phyloP scores from a whole-genome alignment of 225 moss, liverwort and hornwort genomes.

The Polytrichum commune region DNA sequence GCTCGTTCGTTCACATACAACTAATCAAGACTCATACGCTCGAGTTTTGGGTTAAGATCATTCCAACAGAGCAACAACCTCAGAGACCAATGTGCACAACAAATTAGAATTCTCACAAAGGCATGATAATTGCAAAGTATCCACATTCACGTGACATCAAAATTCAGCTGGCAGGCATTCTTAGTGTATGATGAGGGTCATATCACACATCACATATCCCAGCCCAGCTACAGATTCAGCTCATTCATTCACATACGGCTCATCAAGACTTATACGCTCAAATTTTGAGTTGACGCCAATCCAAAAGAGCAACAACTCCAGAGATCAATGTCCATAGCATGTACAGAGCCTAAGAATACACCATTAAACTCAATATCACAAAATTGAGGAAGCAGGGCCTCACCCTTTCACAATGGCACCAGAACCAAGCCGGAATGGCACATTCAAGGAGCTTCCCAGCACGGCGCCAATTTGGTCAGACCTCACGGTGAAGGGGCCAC shows the following conservation, averaged over 20 bases:
- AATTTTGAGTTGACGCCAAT: not conserved
- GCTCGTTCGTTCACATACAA: no score
- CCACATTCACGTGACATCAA: no score
- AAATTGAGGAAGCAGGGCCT: not conserved
- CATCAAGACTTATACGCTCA: no score
- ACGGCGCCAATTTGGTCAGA: conserved; percentile 85
- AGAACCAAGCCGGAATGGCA: conserved; percentile 75
- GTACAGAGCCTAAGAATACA: not conserved
- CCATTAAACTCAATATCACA: no score
- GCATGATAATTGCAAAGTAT: no score
- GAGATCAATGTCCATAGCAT: not conserved
- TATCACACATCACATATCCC: no score
- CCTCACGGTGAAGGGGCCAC: conserved; percentile 48
- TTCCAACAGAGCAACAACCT: not conserved
- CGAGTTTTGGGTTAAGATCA: not conserved
- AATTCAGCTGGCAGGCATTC: no score
- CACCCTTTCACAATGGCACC: conserved; percentile 85
- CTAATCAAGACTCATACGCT: not conserved
- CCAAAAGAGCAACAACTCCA: not conserved
- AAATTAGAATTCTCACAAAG: not conserved
- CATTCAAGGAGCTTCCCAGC: conserved; percentile 46
- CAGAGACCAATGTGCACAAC: not conserved
- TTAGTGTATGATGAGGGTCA: no score
- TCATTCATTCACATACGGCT: no score
- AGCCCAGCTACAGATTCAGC: no score